Base-by-base conservation (phyloP, 495 filamentous ascomycete species). In the Xylaria scruposa region DNA sequence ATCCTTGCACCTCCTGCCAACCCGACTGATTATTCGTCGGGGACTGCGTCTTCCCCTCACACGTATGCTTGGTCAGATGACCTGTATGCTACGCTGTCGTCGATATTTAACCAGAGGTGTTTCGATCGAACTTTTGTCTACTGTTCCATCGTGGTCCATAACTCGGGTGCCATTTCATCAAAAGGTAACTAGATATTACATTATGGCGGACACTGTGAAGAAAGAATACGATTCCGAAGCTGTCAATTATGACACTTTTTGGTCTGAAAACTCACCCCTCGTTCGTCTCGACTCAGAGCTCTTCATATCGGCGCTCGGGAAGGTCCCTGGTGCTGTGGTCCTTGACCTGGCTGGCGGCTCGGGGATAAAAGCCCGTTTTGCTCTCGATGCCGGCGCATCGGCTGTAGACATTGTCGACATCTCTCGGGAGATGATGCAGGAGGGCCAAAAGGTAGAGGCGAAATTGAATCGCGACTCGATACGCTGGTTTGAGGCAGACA, bases 291-390 rank as follows among this genome's bases (percentile, higher is more conserved):
- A 79, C 38, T 24, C 42, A 40, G 60, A 79, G 44, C 76, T 78
- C 62, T 68, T 79, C 69, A 31, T 49, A 7, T 36, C 62, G 9
- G 79, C 77, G 26, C 72, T 81, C 8, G 74, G 74, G 3, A 6
- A 21, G 8, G 67, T 36, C 2, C 72, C 75, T 1, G 76, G 74
- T 21, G 72, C 72, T 9, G 70, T 65, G 7, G 69, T 83, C 38
- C 80, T 83, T 21, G 81, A 83, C 61, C 78, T 83, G 3, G 81
- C 78, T 26, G 80, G 80, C 53, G 81, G 79, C 70, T 80, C 67
- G 31, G 80, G 81, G 44, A n/a, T 78, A 0, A 78, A 79, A 67
- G 78, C 79, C 0, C 75, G 78, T 3, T 24, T 62, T 12, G 79
- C 75, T 6, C 3, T 81, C 63, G 70, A 76, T 4, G 53, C 42